These are phyloP conservation scores for Suillus weaverae DNA, from an alignment of 768 basidiomycete species.

Conservation along the genomic window DNA sequence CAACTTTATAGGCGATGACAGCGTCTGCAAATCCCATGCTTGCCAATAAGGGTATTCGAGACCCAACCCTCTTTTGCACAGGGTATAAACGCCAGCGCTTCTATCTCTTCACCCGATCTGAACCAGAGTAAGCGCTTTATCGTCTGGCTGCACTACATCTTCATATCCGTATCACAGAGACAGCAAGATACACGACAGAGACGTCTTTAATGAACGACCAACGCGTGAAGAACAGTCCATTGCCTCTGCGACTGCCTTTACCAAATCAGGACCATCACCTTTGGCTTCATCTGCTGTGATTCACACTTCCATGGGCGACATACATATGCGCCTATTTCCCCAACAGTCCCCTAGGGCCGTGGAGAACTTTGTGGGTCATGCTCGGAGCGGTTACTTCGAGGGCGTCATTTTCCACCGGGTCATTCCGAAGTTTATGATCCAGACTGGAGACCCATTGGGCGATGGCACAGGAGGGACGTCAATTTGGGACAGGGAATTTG, in stretches of 20 bases:
- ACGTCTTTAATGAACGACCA: slow-evolving; percentile 97
- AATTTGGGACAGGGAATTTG: slow-evolving; percentile 89
- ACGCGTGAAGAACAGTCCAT: slow-evolving; percentile 94
- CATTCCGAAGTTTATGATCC: slow-evolving; percentile 98
- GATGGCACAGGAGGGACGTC: slow-evolving; percentile 91
- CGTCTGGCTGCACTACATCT: slow-evolving; percentile 1
- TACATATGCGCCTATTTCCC: slow-evolving; percentile 86
- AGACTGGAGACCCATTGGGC: slow-evolving; percentile 93
- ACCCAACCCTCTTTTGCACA: slow-evolving; percentile 91
- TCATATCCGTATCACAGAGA: slow-evolving; percentile 49
- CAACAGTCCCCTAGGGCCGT: slow-evolving; percentile 92
- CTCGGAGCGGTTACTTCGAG: slow-evolving; percentile 88
- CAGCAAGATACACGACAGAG: slow-evolving; percentile 84
- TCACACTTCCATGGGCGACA: slow-evolving; percentile 95
- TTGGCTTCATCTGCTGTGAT: slow-evolving; percentile 83
- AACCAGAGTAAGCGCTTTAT: slow-evolving; percentile 72
- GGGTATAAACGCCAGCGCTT: slow-evolving; percentile 92
- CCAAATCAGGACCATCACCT: slow-evolving; percentile 60
- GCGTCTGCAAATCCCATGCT: slow-evolving; percentile 95
- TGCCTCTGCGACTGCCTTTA: slow-evolving; percentile 57
- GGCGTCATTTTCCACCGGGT: slow-evolving; percentile 95
- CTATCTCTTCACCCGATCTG: slow-evolving; percentile 89
- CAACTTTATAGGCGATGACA: slow-evolving; percentile 71
- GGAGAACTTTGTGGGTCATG: slow-evolving; percentile 95
- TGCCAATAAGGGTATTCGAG: slow-evolving; percentile 77